phyloP scores from a whole-genome alignment of 108 stramenopile genomes.

The Cyclostephanos tholiformis region DNA sequence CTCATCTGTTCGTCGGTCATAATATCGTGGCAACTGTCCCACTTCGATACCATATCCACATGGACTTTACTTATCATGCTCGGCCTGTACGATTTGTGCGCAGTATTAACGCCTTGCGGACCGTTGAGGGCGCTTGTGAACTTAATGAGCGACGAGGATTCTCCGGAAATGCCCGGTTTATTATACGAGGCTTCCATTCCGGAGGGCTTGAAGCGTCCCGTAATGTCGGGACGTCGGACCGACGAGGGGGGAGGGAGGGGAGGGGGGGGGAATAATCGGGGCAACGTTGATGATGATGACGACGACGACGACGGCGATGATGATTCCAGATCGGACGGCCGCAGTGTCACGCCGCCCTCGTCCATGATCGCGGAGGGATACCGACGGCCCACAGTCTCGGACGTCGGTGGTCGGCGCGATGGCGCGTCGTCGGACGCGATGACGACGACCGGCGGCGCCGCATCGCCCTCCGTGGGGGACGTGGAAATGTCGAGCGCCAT shows the following conservation, averaged over 20 bases:
- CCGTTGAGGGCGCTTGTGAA: constrained; percentile 89
- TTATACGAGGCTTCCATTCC: constrained; percentile 94
- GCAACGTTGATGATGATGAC: constrained; percentile 2
- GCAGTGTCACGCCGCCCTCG: constrained; percentile 20
- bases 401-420: not conserved
- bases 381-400: too few species aligned
- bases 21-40: constrained; percentile 93
- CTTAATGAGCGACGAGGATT: constrained; percentile 89
- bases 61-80: constrained; percentile 95
- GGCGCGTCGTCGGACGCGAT: not conserved
- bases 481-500: constrained; percentile 36
- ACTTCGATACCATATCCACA: constrained; percentile 92
- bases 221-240: constrained; percentile 33
- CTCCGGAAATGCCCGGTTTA: constrained; percentile 95
- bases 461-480: constrained; percentile 13
- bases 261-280: too few species aligned
- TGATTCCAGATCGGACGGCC: constrained; percentile 5
- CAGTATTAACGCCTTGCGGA: constrained; percentile 96
- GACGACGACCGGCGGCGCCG: too few species aligned
- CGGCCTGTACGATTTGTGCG: constrained; percentile 96
- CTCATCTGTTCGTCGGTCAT: constrained; percentile 91
- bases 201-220: constrained; percentile 73
- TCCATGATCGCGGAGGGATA: constrained; percentile 37
- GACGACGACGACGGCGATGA: constrained; percentile 21
- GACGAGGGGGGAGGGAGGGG: constrained; percentile 18